Evolutionary conservation across 129 eudicot genomes (phyloP).

Genomic region (Artemisia tridentata): DNA sequence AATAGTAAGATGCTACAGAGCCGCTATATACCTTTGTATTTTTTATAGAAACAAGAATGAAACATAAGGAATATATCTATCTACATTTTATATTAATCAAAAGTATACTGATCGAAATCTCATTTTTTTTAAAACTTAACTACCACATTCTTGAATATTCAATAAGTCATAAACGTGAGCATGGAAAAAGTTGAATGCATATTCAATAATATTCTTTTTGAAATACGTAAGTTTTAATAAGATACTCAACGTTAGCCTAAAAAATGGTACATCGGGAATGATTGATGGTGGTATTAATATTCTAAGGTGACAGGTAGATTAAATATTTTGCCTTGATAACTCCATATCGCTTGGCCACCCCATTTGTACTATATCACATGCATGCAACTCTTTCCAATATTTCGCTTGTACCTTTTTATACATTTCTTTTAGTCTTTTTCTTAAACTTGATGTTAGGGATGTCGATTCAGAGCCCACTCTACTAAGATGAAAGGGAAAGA

Average conservation of each 20-base stretch:
- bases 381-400: slow-evolving; percentile 23
- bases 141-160: no score
- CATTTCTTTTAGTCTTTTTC: not conserved
- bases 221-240: no score
- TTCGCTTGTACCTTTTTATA: not conserved
- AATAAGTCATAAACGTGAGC: no score
- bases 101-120: no score
- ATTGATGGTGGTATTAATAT: not conserved
- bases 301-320: slow-evolving; percentile 14
- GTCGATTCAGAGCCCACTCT: not conserved
- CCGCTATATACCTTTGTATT: not conserved
- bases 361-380: slow-evolving; percentile 34
- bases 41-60: not conserved
- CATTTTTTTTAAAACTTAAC: no score
- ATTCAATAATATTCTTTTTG: no score
- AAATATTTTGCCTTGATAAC: slow-evolving; percentile 32
- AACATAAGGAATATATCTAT: slow-evolving; percentile 1
- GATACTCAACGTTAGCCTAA: no score
- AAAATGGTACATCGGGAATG: no score
- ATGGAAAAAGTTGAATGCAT: not conserved
- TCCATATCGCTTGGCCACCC: slow-evolving; percentile 33
- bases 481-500: no score
- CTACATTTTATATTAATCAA: not conserved
- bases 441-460: not conserved
- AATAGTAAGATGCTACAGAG: not conserved